Conservation (phyloP, 148 eudicot genomes). For the Hydrangea macrophylla region DNA sequence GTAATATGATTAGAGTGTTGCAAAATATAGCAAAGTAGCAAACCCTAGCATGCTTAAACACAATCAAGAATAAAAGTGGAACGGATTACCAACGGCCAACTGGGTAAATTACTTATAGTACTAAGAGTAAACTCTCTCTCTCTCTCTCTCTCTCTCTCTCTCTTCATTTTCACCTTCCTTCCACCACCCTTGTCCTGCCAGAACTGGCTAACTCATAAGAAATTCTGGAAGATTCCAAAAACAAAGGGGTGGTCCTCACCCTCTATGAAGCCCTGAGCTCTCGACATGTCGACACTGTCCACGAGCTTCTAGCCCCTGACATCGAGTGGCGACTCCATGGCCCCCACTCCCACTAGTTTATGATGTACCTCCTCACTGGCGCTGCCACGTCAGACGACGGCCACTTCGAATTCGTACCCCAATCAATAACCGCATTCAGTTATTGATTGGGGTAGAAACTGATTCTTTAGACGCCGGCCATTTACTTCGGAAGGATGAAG, state of each 20-base stretch:
- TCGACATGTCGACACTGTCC: neutral
- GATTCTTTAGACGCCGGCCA: no score
- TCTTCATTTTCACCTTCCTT: neutral
- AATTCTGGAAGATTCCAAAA: neutral
- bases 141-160: neutral
- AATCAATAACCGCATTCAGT: neutral
- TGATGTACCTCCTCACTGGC: slow-evolving; percentile 1
- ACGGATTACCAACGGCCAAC: no score
- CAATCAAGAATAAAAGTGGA: no score
- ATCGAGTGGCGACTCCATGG: slow-evolving; percentile 7
- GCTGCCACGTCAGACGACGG: neutral
- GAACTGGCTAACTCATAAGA: neutral
- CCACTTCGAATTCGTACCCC: neutral
- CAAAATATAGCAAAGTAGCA: no score
- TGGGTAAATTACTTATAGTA: no score
- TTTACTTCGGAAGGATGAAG: no score
- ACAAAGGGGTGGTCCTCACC: neutral
- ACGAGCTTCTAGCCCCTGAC: neutral
- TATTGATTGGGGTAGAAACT: no score
- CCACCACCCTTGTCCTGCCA: neutral
- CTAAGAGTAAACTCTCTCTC: no score
- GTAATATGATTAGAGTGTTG: no score
- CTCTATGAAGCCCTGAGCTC: slow-evolving; percentile 3
- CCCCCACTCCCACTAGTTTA: neutral
- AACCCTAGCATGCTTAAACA: no score